Evolutionary conservation across 441 rosid species (phyloP).

Genomic region (Croton setiger): DNA sequence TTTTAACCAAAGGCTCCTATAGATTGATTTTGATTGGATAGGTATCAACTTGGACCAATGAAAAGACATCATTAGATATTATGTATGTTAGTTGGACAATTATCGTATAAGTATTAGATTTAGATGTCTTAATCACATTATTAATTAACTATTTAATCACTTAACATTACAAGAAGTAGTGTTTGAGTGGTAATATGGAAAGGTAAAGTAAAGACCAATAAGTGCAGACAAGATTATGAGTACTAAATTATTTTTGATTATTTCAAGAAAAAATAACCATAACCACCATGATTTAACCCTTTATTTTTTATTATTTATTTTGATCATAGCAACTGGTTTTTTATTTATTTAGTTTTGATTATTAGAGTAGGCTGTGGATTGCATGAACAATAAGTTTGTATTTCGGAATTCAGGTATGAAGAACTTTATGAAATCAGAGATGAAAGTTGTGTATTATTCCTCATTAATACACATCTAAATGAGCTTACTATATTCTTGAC

Average conservation of each 20-base stretch:
- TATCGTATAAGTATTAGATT: conserved; percentile 13
- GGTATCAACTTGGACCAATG: conserved; percentile 24
- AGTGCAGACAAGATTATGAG: background rate
- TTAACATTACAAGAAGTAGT: background rate
- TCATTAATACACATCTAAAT: no score
- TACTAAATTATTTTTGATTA: background rate
- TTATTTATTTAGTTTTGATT: no score
- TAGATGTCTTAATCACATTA: conserved; percentile 17
- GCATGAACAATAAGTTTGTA: no score
- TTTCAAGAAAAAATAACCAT: background rate
- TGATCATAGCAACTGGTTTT: background rate
- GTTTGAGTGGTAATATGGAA: background rate
- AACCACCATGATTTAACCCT: background rate
- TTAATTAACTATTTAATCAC: background rate
- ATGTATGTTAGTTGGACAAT: conserved; percentile 21
- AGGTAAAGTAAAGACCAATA: background rate
- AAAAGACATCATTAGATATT: conserved; percentile 10
- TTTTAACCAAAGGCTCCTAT: background rate
- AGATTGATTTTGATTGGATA: conserved; percentile 15
- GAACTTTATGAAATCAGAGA: no score
- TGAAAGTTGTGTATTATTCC: no score
- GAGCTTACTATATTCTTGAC: no score
- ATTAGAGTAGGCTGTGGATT: background rate
- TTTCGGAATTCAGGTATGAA: no score
- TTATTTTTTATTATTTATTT: background rate